Base-by-base conservation (phyloP, 2,329 filamentous ascomycete genomes). In the Rhynchosporium secalis region DNA sequence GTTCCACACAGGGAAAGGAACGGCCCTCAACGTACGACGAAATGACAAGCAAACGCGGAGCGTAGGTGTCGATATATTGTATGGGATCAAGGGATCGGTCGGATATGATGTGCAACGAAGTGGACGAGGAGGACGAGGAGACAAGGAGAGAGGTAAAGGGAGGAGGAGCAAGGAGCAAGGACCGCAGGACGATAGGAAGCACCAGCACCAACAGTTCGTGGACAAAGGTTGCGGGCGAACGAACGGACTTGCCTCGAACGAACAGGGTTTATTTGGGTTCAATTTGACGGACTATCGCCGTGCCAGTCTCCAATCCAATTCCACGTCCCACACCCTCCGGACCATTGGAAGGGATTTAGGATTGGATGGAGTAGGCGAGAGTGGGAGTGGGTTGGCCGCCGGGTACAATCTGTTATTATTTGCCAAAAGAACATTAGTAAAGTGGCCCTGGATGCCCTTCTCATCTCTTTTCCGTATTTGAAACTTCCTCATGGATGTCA, bases 1-100 rank as follows among this genome's bases (percentile, higher is more conserved):
- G 68, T 61, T 41, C 58, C 52, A 64, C 41, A 52, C 45, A 69
- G 66, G 66, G 66, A 69, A 71, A 68, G 61, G 66, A 71, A 71
- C 45, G 64, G 64, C 64, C 64, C 58, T 67, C 63, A 43, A 63
- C 47, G 46, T 62, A 49, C 20, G 20, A 20, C 20, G 20, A 33
- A 56, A 54, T 51, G 49, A 67, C 62, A 38, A 58, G 57, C 60
- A 60, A 68, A 61, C 59, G 45, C 62, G 33, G 41, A 12, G 46
- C 46, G 36, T 15, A 51, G 46, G 20, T 41, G 56, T 54, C 29
- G 51, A 26, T 8, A 47, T 47, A 48, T 52, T 13, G 20, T 60
- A 20, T 20, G 20, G 20, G 52, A 56, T 60, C 43, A 41, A 60
- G 36, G 20, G 8, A 43, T 12, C 36, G 58, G 56, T 55, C 15